Percentiles rank a stretch among this genome's conserved stretches.
phyloP scores from a whole-genome alignment of 495 filamentous ascomycete species.

The Xylaria sp. region DNA sequence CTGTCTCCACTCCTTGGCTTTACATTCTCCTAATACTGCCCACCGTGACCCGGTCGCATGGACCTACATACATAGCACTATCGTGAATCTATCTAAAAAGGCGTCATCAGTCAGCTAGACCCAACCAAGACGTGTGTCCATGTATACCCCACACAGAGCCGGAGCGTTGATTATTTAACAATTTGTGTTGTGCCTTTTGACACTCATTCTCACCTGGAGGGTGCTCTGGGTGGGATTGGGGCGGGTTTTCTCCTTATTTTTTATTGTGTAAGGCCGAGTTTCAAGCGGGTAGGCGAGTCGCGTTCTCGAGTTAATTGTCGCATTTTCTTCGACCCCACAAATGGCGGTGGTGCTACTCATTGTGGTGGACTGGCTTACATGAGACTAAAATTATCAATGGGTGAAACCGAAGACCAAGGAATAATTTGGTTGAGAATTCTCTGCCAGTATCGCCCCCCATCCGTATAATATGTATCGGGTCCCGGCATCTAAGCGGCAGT shows the following conservation, averaged over 20 bases:
- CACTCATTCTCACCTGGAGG: background rate
- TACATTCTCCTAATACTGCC: conserved; percentile 17
- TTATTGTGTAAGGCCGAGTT: conserved; percentile 22
- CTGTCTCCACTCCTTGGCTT: conserved; percentile 23
- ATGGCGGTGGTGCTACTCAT: conserved; percentile 20
- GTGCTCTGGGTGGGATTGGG: background rate
- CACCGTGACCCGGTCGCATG: background rate
- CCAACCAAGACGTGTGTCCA: conserved; percentile 8
- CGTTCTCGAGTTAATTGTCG: conserved; percentile 33
- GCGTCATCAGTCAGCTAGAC: conserved; percentile 33
- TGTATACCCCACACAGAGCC: background rate
- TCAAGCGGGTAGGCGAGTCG: conserved; percentile 36
- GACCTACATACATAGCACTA: conserved; percentile 28
- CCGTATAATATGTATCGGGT: background rate
- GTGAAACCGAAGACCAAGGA: background rate
- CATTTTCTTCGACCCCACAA: conserved; percentile 30
- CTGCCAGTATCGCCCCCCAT: background rate
- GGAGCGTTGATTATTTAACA: background rate
- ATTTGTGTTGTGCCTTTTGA: background rate
- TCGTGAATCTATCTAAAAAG: conserved; percentile 34
- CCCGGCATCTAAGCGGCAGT: background rate
- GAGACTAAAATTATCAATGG: conserved; percentile 30
- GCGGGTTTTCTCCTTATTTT: background rate
- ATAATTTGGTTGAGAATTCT: conserved; percentile 12
- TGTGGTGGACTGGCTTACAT: conserved; percentile 30